A percentile compares a stretch with the other conserved stretches of the same genome.
phyloP scores from a whole-genome alignment of 139 green algal genomes.

The Haematococcus sp. region DNA sequence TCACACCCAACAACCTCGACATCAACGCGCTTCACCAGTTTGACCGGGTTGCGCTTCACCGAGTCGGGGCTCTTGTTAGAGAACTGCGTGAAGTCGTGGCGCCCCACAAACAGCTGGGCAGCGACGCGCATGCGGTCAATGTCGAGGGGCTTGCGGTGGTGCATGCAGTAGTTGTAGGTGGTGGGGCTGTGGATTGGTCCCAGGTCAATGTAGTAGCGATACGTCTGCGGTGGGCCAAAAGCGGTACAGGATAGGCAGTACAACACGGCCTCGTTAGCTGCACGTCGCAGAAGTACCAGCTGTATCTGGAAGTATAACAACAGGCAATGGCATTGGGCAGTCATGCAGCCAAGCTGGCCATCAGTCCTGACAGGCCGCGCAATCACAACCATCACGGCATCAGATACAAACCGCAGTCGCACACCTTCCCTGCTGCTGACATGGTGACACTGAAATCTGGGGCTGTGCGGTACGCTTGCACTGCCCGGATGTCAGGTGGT shows the following conservation, averaged over 20 bases:
- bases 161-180: conserved; percentile 26
- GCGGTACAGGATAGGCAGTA: too few species aligned
- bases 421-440: conserved; percentile 32
- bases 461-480: conserved; percentile 34
- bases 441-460: conserved; percentile 70
- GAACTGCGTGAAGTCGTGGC: conserved; percentile 75
- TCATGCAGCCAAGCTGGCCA: too few species aligned
- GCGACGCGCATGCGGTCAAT: conserved; percentile 42
- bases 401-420: neutral
- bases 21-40: conserved; percentile 55
- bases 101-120: conserved; percentile 41
- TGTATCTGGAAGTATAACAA: too few species aligned
- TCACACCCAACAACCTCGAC: conserved; percentile 50
- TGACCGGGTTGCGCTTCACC: conserved; percentile 46
- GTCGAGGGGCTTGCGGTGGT: conserved; percentile 37
- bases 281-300: too few species aligned
- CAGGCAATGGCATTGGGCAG: too few species aligned
- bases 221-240: conserved; percentile 43
- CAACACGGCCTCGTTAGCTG: too few species aligned
- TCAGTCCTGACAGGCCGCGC: too few species aligned
- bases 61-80: conserved; percentile 38
- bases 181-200: conserved; percentile 39
- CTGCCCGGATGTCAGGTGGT: conserved; percentile 54
- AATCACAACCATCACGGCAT: too few species aligned
- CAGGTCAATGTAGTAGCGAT: conserved; percentile 60